phyloP scores from a whole-genome alignment of 805 yeast genomes.

The Starmerella sirachaensis region DNA sequence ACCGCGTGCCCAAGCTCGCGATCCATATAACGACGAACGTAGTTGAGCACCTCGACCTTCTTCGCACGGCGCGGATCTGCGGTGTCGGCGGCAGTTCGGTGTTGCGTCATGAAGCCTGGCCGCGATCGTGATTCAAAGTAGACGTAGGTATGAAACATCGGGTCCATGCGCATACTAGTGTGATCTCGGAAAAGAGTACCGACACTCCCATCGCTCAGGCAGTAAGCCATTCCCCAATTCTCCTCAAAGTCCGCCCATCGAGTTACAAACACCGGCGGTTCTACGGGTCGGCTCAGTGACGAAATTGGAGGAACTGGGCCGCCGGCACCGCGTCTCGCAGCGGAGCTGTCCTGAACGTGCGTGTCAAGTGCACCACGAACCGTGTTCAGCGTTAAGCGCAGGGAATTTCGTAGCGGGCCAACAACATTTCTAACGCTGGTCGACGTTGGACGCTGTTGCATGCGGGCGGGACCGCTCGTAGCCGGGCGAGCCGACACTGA shows the following conservation, averaged over 20 bases:
- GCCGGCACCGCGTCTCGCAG: neutral
- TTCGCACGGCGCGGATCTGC: slow-evolving; percentile 29
- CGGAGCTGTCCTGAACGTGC: neutral
- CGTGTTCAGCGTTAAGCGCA: slow-evolving; percentile 11
- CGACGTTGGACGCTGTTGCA: slow-evolving; percentile 12
- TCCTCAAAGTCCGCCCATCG: slow-evolving; percentile 98
- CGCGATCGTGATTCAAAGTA: slow-evolving; percentile 46
- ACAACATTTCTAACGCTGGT: slow-evolving; percentile 8
- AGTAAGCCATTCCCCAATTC: slow-evolving; percentile 90
- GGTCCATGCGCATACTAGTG: slow-evolving; percentile 61
- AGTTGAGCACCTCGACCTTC: slow-evolving; percentile 74
- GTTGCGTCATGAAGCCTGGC: slow-evolving; percentile 19
- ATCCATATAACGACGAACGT: slow-evolving; percentile 85
- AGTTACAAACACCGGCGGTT: slow-evolving; percentile 31
- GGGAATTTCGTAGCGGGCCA: slow-evolving; percentile 11
- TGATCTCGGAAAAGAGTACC: slow-evolving; percentile 85
- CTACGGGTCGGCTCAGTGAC: slow-evolving; percentile 5
- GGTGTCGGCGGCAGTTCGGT: slow-evolving; percentile 34
- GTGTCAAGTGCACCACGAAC: slow-evolving; percentile 3
- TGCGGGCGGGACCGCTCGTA: slow-evolving; percentile 4
- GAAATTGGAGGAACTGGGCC: neutral
- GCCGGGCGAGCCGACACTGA: slow-evolving; percentile 3
- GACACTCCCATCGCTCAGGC: slow-evolving; percentile 74
- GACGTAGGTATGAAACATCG: slow-evolving; percentile 39
- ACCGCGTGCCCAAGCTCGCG: slow-evolving; percentile 59